A percentile compares a stretch with the other conserved stretches of the same genome.
Evolutionary conservation across 176 grass and related monocot species (phyloP).

Genomic region (Carex pumila): DNA sequence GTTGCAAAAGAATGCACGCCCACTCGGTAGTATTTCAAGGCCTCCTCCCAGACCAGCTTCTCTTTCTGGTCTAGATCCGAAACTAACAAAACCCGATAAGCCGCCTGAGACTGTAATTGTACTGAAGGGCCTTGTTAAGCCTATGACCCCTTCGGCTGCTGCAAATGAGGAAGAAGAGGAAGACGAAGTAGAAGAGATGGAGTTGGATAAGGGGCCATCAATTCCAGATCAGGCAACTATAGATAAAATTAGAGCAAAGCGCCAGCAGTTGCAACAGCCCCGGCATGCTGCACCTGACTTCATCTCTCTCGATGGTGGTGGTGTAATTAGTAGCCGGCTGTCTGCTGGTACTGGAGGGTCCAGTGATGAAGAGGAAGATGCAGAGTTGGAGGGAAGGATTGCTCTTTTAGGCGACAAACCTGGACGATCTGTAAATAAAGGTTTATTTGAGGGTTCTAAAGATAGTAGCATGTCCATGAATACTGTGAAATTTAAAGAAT

Average conservation of each 20-base stretch:
- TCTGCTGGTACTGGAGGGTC: slow-evolving; percentile 43
- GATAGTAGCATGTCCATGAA: slow-evolving; percentile 26
- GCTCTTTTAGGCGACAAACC: slow-evolving; percentile 43
- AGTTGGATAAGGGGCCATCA: slow-evolving; percentile 23
- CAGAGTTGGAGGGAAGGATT: slow-evolving; percentile 50
- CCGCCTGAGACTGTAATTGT: slow-evolving; percentile 48
- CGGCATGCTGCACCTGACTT: slow-evolving; percentile 67
- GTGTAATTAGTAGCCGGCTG: slow-evolving; percentile 56
- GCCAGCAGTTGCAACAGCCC: slow-evolving; percentile 73
- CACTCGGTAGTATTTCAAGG: slow-evolving; percentile 45
- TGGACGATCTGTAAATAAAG: slow-evolving; percentile 29
- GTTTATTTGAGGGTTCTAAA: slow-evolving; percentile 51
- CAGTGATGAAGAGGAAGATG: slow-evolving; percentile 79
- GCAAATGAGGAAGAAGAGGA: slow-evolving; percentile 21
- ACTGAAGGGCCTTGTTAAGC: slow-evolving; percentile 85
- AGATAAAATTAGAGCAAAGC: slow-evolving; percentile 74
- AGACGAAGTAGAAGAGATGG: slow-evolving; percentile 27
- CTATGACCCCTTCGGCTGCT: slow-evolving; percentile 31
- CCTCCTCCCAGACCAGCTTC: slow-evolving; percentile 7
- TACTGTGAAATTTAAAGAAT: slow-evolving; percentile 31
- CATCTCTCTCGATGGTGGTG: slow-evolving; percentile 74
- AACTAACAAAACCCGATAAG: background rate
- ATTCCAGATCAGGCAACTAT: slow-evolving; percentile 86
- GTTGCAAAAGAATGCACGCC: slow-evolving; percentile 91
- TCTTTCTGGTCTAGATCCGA: slow-evolving; percentile 18